Evolutionary conservation across 192 early-diverging fungal genomes (phyloP), one percentile per base, ranked within the genome.

Genomic region (Linnemannia hyalina): DNA sequence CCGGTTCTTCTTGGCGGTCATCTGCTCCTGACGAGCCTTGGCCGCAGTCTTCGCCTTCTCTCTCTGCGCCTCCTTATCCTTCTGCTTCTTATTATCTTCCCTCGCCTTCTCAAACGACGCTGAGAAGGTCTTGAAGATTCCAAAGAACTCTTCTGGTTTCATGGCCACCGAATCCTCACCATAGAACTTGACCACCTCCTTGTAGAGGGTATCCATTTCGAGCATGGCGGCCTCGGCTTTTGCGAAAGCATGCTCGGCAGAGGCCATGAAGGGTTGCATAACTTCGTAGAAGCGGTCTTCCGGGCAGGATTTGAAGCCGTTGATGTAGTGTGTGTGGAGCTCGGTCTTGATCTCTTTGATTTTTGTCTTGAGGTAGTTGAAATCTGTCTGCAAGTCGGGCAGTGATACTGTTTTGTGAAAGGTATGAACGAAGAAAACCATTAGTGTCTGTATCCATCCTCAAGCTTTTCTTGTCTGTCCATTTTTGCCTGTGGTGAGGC

Each of bases 61-160:
- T 4, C 76, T 65, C 23, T 77, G 79, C 3, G 36, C 69, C 42
- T 91, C 91, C 47, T 82, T 88, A 35, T 93, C 87, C 47, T 87
- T 87, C 41, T 88, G 79, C 70, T 90, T 89, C 63, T 88, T 80
- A 44, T 92, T 92, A 70, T 93, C 92, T 41, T 78, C 74, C 85
- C 88, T 91, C 11, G 90, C 91, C 78, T 88, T 90, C 89, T 93
- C 93, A 73, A 95, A 97, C 71, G 94, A 94, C 6, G 94, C 90
- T 4, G 91, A 90, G 60, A 97, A 97, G 9, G 94, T 96, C 85
- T 95, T 95, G 90, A 96, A 97, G 35, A 97, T 92, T 22, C 94
- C 93, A 91, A 97, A 97, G 89, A 97, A 96, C 80, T 97, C 95
- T 76, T 97, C 96, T 5, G 95, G 94, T 60, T 94, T 93, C 90